A percentile compares a stretch with the other conserved stretches of the same genome.
These are phyloP conservation scores for Saccharomycopsis sp. DNA, from an alignment of 805 yeast genomes.

Conservation along the genomic window DNA sequence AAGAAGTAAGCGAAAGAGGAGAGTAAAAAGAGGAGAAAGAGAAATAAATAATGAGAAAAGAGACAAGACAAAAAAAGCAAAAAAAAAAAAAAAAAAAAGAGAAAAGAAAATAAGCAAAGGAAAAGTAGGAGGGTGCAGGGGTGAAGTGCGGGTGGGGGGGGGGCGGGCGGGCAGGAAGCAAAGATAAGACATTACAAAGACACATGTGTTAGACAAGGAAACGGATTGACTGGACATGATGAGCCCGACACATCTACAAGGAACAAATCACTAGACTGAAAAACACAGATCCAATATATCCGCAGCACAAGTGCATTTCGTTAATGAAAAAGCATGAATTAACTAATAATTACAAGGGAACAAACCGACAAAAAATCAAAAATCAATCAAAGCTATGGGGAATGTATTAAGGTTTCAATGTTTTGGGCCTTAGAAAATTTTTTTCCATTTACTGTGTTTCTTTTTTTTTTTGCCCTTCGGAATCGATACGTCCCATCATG, in stretches of 20 bases:
- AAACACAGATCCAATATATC: neutral
- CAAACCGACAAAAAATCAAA: neutral
- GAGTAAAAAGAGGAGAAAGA: neutral
- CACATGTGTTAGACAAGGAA: too few species aligned
- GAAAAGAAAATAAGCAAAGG: neutral
- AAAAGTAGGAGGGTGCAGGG: too few species aligned
- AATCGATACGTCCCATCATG: neutral
- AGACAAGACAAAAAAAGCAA: neutral
- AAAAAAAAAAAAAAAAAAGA: too few species aligned
- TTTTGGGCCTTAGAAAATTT: neutral
- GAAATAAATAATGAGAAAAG: neutral
- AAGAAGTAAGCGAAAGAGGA: neutral
- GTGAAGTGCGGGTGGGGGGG: too few species aligned
- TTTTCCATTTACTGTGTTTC: neutral
- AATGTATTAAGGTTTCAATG: neutral
- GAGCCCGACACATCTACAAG: neutral
- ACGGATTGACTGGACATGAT: neutral
- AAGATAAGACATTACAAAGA: neutral
- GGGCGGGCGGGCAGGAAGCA: too few species aligned
- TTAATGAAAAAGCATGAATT: neutral
- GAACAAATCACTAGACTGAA: neutral
- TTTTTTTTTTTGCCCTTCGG: neutral
- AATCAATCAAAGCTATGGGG: neutral
- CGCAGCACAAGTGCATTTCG: neutral
- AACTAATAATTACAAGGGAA: neutral